Conservation (phyloP, 2,329 filamentous ascomycete genomes). For the Cladosporium sp. region DNA sequence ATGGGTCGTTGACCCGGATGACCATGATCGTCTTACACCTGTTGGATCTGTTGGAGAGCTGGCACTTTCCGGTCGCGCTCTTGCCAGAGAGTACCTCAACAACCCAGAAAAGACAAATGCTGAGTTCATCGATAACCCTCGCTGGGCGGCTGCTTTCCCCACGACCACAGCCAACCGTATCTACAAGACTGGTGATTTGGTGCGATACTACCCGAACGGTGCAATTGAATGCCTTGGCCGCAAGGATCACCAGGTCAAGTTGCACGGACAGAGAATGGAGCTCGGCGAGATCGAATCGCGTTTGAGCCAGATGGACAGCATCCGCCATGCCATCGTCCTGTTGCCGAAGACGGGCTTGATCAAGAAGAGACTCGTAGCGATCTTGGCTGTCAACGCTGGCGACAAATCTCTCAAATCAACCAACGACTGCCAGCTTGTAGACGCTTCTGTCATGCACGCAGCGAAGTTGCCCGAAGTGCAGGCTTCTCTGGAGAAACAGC, state of each 20-base stretch:
- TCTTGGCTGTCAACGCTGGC: conserved; percentile 3
- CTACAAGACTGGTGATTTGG: conserved; percentile 23
- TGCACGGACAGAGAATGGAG: conserved; percentile 73
- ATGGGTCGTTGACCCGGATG: conserved; percentile 17
- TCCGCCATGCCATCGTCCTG: conserved; percentile 13
- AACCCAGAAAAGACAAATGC: conserved; percentile 11
- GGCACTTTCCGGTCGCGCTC: conserved; percentile 17
- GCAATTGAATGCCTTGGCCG: conserved; percentile 55
- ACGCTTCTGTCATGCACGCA: conserved; percentile 2
- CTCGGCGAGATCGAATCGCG: conserved; percentile 66
- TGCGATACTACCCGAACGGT: conserved; percentile 18
- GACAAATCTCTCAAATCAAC: conserved; percentile 2
- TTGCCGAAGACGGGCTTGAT: conserved; percentile 9
- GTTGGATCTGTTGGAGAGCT: conserved; percentile 17
- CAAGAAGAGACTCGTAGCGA: conserved; percentile 7
- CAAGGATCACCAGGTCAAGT: conserved; percentile 71
- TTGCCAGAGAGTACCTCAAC: conserved; percentile 19
- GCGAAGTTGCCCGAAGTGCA: conserved; percentile 4
- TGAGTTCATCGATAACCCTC: conserved; percentile 9
- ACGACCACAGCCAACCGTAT: conserved; percentile 5
- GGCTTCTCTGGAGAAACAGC: conserved; percentile 9
- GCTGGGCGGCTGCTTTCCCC: conserved; percentile 1
- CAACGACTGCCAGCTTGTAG: conserved; percentile 7
- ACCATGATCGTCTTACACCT: conserved; percentile 14
- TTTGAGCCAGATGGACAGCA: conserved; percentile 32